These are phyloP conservation scores for Trametes meyenii DNA, from an alignment of 768 basidiomycete genomes.

Conservation along the genomic window DNA sequence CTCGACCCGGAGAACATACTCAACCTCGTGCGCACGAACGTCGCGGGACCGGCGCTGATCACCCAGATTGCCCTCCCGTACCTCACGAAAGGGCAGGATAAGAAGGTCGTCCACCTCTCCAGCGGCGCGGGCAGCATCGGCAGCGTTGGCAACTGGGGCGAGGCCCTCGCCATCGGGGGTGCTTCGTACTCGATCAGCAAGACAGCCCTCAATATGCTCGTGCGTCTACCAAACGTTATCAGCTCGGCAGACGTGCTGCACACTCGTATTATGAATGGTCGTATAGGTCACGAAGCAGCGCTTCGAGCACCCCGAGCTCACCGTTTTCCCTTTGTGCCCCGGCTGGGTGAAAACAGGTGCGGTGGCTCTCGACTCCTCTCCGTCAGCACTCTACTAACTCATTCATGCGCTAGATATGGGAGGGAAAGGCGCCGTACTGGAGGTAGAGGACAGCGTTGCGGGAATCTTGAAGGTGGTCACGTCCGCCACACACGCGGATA, in stretches of 20 bases:
- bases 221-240: not conserved
- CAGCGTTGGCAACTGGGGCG: not conserved
- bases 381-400: not conserved
- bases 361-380: not conserved
- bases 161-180: not conserved
- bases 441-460: slow-evolving; percentile 4
- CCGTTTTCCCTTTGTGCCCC: slow-evolving; percentile 37
- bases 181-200: slow-evolving; percentile 17
- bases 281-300: slow-evolving; percentile 32
- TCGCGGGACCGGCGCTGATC: slow-evolving; percentile 6
- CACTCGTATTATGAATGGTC: not conserved
- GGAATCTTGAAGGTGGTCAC: slow-evolving; percentile 8
- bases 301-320: slow-evolving; percentile 36
- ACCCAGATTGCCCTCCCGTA: slow-evolving; percentile 9
- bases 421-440: not conserved
- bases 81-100: slow-evolving; percentile 4
- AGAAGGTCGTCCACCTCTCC: slow-evolving; percentile 20
- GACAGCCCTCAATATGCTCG: slow-evolving; percentile 23
- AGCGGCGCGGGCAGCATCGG: slow-evolving; percentile 6
- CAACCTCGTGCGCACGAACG: slow-evolving; percentile 9
- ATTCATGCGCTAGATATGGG: slow-evolving; percentile 13
- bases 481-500: slow-evolving; percentile 1
- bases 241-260: not conserved
- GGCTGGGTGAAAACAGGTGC: slow-evolving; percentile 45
- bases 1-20: slow-evolving; percentile 5